Evolutionary conservation across 2,329 filamentous ascomycete species (phyloP), one percentile per base, ranked within the genome.

Genomic region (Harringtonia lauricola): DNA sequence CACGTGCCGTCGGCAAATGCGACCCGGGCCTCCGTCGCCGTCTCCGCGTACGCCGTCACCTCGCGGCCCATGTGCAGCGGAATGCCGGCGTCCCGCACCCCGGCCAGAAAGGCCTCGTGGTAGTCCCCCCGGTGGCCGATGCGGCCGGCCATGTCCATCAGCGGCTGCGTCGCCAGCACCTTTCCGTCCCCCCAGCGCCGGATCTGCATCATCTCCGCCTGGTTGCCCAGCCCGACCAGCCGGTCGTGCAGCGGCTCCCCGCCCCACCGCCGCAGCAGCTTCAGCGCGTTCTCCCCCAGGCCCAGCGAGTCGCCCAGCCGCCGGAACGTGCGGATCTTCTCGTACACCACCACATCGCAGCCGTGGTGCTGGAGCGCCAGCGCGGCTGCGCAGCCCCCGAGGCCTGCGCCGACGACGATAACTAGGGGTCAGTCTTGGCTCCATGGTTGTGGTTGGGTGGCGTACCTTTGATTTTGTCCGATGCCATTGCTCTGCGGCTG

Each of bases 121-220:
- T 68, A 67, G 51, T 68, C 64, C 4, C 65, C 64, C 8, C 64
- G 55, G 49, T 68, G 64, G 3, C 64, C 65, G 42, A 67, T 67
- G 46, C 67, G 65, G 6, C 64, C 65, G 3, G 67, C 67, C 67
- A 70, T 70, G 54, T 70, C 66, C 66, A 70, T 70, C 30, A 71
- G 54, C 10, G 66, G 65, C 52, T 71, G 67, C 43, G 62, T 59
- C 1, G 65, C 67, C 4, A 70, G 54, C 22, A 67, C 59, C 52
- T 66, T 67, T 8, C 67, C 68, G 50, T 70, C 66, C 26, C 61
- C 54, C 67, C 67, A 70, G 12, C 66, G 54, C 10, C 68, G 59
- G 47, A 71, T 70, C 48, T 68, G 64, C 66, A 70, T 70, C 46
- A 64, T 57, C 2, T 62, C 58, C 1, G 65, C 62, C 51, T 68